Evolutionary conservation across 2,329 filamentous ascomycete species (phyloP).

Genomic region (Gaeumannomyces tritici): DNA sequence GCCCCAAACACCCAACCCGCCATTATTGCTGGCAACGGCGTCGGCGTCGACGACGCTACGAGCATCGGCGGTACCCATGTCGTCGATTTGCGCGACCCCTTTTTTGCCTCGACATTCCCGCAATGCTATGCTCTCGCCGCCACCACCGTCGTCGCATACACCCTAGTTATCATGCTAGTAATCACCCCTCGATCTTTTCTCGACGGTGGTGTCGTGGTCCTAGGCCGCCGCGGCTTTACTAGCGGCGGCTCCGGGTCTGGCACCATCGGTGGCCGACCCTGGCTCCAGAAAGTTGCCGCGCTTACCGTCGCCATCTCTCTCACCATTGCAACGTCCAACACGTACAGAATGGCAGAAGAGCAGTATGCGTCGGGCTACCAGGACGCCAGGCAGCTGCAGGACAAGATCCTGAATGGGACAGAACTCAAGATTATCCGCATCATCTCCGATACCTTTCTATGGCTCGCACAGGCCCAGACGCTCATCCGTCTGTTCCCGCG

Average conservation of each 20-base stretch:
- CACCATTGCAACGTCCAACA: constrained; percentile 87
- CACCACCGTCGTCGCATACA: constrained; percentile 83
- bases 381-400: constrained; percentile 67
- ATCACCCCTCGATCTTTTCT: constrained; percentile 93
- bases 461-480: constrained; percentile 95
- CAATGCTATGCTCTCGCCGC: constrained; percentile 89
- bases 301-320: constrained; percentile 72
- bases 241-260: constrained; percentile 70
- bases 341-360: constrained; percentile 70
- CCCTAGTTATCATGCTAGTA: constrained; percentile 86
- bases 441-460: constrained; percentile 92
- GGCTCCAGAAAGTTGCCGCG: constrained; percentile 78
- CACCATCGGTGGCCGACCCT: constrained; percentile 82
- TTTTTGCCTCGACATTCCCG: constrained; percentile 88
- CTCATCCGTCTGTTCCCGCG: constrained; percentile 91
- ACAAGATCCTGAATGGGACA: constrained; percentile 70
- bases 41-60: constrained; percentile 18
- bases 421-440: constrained; percentile 86
- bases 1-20: constrained; percentile 28
- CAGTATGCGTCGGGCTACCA: constrained; percentile 76
- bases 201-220: constrained; percentile 71
- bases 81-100: constrained; percentile 70
- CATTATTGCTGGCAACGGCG: constrained; percentile 28
- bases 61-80: constrained; percentile 27
- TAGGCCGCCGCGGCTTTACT: constrained; percentile 76